Conservation (phyloP, 495 filamentous ascomycete genomes). For the Penicillium angulare region DNA sequence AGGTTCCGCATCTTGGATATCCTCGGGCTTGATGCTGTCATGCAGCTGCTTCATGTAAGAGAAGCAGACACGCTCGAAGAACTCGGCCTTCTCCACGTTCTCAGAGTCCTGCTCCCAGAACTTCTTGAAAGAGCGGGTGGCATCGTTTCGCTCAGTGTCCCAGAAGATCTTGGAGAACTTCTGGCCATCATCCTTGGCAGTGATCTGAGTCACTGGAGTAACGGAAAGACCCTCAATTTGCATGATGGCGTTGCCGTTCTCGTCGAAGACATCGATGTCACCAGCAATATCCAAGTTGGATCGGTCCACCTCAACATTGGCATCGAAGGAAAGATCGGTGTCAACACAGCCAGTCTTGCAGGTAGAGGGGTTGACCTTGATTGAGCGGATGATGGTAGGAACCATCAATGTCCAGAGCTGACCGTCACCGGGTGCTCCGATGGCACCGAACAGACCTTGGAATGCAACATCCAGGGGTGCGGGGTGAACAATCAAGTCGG, state of each 20-base stretch:
- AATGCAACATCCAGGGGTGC: not conserved
- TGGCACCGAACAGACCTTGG: not conserved
- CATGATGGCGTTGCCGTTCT: not conserved
- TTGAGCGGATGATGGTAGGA: not conserved
- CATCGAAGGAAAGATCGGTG: not conserved
- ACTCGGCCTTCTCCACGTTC: not conserved
- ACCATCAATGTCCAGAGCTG: not conserved
- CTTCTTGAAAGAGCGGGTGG: not conserved
- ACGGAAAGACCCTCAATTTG: not conserved
- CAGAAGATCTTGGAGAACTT: not conserved
- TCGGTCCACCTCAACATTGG: not conserved
- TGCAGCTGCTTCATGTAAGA: constrained; percentile 1
- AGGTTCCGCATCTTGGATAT: not conserved
- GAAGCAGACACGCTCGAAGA: not conserved
- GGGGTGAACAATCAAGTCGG: not conserved
- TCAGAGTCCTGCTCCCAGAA: not conserved
- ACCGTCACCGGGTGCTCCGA: not conserved
- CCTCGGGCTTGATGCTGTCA: not conserved
- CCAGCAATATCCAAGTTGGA: not conserved
- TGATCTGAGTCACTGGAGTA: not conserved
- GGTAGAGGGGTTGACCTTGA: not conserved
- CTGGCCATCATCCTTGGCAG: not conserved
- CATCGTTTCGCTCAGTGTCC: not conserved
- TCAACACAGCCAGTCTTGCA: not conserved
- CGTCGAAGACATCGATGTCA: not conserved